Evolutionary conservation across 2,329 filamentous ascomycete genomes (phyloP), one percentile per base, ranked within the genome.

Genomic region (Hyphodiscus sp.): DNA sequence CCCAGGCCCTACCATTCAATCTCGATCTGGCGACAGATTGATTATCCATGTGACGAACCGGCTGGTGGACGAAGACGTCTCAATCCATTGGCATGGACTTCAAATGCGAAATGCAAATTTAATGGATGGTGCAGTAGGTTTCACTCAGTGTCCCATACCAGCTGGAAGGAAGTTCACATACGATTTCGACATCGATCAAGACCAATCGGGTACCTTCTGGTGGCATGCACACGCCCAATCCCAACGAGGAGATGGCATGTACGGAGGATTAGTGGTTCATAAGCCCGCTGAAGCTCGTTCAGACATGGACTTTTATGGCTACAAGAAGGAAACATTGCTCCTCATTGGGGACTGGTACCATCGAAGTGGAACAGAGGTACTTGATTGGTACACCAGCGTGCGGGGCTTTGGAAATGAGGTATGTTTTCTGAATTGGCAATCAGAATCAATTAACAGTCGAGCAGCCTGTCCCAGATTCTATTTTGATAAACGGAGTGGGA

Each of bases 71-170:
- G 69, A 80, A 63, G 74, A 73, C 2, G 76, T 77, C 4, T 75
- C 76, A 44, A 56, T 80, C 1, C 76, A 75, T 66, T 86, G 79
- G 67, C 83, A 86, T 65, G 83, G 83, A n/a, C 68, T 85, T 53
- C 75, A 72, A 65, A 78, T 81, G 68, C 70, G 76, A 59, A 71
- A 72, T 45, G 80, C 76, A 1, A 72, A 69, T 8, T 67, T 75
- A 33, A 83, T 84, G 76, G 83, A 87, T 65, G 83, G 83, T 0
- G 76, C 79, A 2, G 70, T 69, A 2, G 73, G 73, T 9, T 73
- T 79, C 5, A 80, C 77, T 1, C 63, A 65, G 51, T 64, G 61
- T 44, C 52, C 59, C 8, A 61, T 64, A 47, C 46, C 57, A 10
- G 20, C 47, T 10, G 54, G 52, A 1, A 68, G 69, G n/a, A 73